A percentile compares a stretch with the other conserved stretches of the same genome.
Evolutionary conservation across 75 land plant species (phyloP).

Genomic region (Selaginella tamariscina): DNA sequence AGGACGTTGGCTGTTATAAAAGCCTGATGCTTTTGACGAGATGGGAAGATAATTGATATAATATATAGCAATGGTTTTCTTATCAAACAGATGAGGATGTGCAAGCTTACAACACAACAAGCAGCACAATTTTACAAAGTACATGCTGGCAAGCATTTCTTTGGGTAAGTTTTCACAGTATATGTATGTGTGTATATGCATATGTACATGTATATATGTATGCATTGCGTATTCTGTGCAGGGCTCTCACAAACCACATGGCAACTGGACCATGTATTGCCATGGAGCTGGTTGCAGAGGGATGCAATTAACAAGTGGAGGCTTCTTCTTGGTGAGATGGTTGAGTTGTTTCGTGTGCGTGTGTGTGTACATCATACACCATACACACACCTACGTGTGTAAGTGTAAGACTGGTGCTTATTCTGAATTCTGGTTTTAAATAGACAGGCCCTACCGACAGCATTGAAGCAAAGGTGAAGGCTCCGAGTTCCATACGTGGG

Average conservation of each 20-base stretch:
- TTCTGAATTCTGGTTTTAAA: not conserved
- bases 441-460: constrained; percentile 30
- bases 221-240: constrained; percentile 2
- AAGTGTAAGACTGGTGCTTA: too few relatives aligned
- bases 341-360: not conserved
- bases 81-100: constrained; percentile 33
- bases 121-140: constrained; percentile 25
- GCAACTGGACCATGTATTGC: constrained; percentile 35
- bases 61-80: constrained; percentile 27
- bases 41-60: constrained; percentile 31
- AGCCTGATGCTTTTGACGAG: constrained; percentile 30
- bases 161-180: constrained; percentile 24
- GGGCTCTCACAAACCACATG: constrained; percentile 23
- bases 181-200: too few relatives aligned
- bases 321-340: constrained; percentile 29
- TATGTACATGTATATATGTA: not conserved
- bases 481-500: constrained; percentile 32
- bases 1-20: constrained; percentile 36
- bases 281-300: constrained; percentile 31
- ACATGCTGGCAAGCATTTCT: constrained; percentile 32
- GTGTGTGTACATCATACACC: not conserved
- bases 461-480: constrained; percentile 28
- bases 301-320: constrained; percentile 32
- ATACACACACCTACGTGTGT: too few relatives aligned
- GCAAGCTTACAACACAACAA: constrained; percentile 18